These are phyloP conservation scores for Metschnikowia chrysomelidarum DNA, from an alignment of 805 yeast genomes.

Conservation along the genomic window DNA sequence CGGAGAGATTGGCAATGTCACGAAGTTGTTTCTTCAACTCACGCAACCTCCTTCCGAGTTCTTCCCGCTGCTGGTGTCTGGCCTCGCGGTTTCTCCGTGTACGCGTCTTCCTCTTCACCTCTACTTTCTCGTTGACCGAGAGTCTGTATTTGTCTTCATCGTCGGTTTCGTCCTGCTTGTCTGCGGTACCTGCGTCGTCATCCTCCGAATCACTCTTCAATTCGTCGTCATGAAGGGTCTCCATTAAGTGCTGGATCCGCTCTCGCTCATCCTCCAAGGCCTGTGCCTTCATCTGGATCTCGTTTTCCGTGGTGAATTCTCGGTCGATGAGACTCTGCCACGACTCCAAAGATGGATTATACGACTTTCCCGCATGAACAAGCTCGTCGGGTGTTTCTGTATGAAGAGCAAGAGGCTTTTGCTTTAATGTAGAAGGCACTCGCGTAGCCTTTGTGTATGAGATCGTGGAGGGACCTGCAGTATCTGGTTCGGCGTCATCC, in stretches of 20 bases:
- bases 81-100: slow-evolving; percentile 71
- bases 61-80: slow-evolving; percentile 56
- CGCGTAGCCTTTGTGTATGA: slow-evolving; percentile 43
- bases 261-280: slow-evolving; percentile 61
- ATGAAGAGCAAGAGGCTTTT: slow-evolving; percentile 52
- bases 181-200: slow-evolving; percentile 31
- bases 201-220: slow-evolving; percentile 31
- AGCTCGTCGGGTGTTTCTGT: slow-evolving; percentile 35
- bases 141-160: slow-evolving; percentile 41
- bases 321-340: slow-evolving; percentile 73
- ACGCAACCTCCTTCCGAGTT: slow-evolving; percentile 55
- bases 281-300: slow-evolving; percentile 61
- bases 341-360: slow-evolving; percentile 80
- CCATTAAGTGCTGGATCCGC: slow-evolving; percentile 64
- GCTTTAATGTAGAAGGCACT: slow-evolving; percentile 54
- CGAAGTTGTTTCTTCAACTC: slow-evolving; percentile 57
- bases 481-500: slow-evolving; percentile 23
- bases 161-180: slow-evolving; percentile 38
- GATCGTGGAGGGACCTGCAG: slow-evolving; percentile 17
- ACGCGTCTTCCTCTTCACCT: slow-evolving; percentile 69
- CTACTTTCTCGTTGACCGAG: slow-evolving; percentile 72
- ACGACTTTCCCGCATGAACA: slow-evolving; percentile 88
- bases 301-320: slow-evolving; percentile 66
- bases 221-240: slow-evolving; percentile 58
- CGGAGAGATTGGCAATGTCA: slow-evolving; percentile 47